Base-by-base conservation (phyloP, 2,329 filamentous ascomycete genomes). In the Cyclaneusma minus region DNA sequence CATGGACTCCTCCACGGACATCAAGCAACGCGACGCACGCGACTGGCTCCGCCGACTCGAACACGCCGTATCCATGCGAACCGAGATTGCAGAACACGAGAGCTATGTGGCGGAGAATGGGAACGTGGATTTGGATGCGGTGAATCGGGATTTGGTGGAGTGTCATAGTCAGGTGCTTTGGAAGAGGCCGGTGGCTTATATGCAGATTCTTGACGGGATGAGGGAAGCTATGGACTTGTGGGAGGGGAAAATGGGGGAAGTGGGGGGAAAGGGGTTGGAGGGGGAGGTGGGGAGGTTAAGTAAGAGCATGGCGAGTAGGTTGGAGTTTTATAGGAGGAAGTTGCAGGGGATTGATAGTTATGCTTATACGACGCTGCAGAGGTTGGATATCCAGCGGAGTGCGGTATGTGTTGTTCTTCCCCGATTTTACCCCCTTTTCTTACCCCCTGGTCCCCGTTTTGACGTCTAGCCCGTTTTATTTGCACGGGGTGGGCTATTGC, bases 91-190 rank as follows among this genome's bases (percentile, higher is more conserved):
- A 20, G 40, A 41, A 11, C 32, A 34, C 21, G 35, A 39, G 12
- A 68, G 72, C 45, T 64, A 73, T 26, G 60, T 66, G 25, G 56
- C 60, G 36, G 55, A 62, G 29, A 52, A 56, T 21, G 57, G 57
- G 6, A 50, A 58, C 11, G 50, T 73, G 24, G 64, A 72, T 35
- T 52, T 74, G 3, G 68, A 74, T 40, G 58, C 60, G 29, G 56
- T 74, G 43, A 73, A 67, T 42, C 55, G 64, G 15, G 67, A 72
- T 39, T 52, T 74, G 22, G 68, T 73, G 34, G 68, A 74, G 49
- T 74, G 68, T 37, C 66, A 73, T 41, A 59, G 61, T 1, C 64
- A 68, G 38, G 66, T 71, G 16, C 52, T 72, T 35, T 72, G 67
- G 67, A 70, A 71, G 47, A 54, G 68, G 17, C 68, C 68, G 2